These are phyloP conservation scores for Dipteronia sinensis DNA, from an alignment of 345 rosid species.

Conservation along the genomic window DNA sequence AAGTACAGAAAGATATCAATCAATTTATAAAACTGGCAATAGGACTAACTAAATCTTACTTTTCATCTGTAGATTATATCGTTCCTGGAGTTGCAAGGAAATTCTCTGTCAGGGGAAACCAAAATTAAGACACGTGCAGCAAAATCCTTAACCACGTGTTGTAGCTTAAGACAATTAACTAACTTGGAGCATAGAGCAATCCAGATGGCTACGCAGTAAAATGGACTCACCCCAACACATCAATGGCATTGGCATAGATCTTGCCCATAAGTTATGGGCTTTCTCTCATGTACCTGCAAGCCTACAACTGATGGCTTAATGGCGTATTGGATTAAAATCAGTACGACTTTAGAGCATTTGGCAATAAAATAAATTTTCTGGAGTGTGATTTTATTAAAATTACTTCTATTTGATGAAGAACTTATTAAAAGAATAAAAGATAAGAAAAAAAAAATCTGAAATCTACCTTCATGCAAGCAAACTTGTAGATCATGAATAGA, in stretches of 20 bases:
- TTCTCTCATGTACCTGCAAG: not conserved
- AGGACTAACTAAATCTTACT: not conserved
- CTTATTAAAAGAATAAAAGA: not conserved
- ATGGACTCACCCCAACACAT: not conserved
- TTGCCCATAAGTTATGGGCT: not conserved
- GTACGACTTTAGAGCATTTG: not conserved
- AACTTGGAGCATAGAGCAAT: not conserved
- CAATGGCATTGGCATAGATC: not conserved
- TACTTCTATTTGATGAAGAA: not conserved
- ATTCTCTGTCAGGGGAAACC: conserved; percentile 25
- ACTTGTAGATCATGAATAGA: not conserved
- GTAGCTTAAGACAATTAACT: not conserved
- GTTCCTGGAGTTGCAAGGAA: conserved; percentile 33
- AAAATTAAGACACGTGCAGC: conserved; percentile 8
- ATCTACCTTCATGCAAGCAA: not conserved
- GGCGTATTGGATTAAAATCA: not conserved
- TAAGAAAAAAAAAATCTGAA: not conserved
- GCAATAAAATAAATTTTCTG: not conserved
- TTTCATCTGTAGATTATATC: conserved; percentile 19
- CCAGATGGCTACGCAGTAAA: not conserved
- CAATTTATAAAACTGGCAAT: not conserved
- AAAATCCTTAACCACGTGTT: not conserved
- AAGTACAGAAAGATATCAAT: conserved; percentile 7
- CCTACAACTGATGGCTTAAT: not conserved
- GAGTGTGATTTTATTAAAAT: not conserved